Evolutionary conservation across 2,329 filamentous ascomycete genomes (phyloP).

Genomic region (Arthrinium phaeospermum): DNA sequence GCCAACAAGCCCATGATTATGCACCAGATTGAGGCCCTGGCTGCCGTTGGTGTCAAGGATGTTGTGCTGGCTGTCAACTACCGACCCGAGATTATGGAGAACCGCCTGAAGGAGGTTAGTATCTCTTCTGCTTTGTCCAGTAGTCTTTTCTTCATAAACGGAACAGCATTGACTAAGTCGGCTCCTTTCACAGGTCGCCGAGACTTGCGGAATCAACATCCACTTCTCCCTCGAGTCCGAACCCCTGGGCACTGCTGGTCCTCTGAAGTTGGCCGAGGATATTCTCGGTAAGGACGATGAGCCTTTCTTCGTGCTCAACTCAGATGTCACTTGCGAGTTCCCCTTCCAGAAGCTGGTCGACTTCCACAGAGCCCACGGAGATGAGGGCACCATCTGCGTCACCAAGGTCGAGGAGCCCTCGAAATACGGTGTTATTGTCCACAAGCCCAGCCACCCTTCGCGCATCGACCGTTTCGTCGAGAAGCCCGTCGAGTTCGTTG

Average conservation of each 20-base stretch:
- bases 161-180: conserved; percentile 16
- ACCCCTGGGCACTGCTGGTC: conserved; percentile 92
- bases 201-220: conserved; percentile 91
- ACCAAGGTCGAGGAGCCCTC: conserved; percentile 99
- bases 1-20: conserved; percentile 99
- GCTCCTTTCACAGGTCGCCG: conserved; percentile 71
- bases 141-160: no score
- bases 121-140: not conserved
- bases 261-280: conserved; percentile 91
- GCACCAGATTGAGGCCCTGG: conserved; percentile 95
- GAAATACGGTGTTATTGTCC: conserved; percentile 98
- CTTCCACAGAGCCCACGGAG: conserved; percentile 91
- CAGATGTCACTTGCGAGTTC: conserved; percentile 97
- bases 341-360: conserved; percentile 88
- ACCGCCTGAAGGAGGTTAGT: conserved; percentile 83
- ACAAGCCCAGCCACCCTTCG: conserved; percentile 89
- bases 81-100: conserved; percentile 96
- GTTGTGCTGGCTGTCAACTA: conserved; percentile 99
- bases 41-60: conserved; percentile 92
- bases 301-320: conserved; percentile 98
- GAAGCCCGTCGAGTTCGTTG: conserved; percentile 98
- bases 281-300: conserved; percentile 91
- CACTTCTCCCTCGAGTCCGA: conserved; percentile 97
- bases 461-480: conserved; percentile 99
- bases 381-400: conserved; percentile 96